These are phyloP conservation scores for Candida adriatica DNA, from an alignment of 805 yeast species.

Conservation along the genomic window DNA sequence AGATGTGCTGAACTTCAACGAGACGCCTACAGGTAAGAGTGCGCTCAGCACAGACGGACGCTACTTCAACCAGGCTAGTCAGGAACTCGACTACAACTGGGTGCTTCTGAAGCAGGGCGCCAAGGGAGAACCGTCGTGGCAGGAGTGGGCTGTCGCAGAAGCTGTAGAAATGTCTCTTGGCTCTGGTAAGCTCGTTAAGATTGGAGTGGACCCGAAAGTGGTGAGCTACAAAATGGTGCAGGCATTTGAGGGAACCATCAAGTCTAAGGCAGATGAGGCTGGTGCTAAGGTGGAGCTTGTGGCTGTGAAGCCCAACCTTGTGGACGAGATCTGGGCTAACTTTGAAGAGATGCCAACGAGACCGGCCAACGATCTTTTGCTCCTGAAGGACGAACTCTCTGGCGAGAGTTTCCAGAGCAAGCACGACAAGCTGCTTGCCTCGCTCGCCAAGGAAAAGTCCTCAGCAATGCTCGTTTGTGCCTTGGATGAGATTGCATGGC, in stretches of 20 bases:
- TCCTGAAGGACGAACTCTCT: constrained; percentile 45
- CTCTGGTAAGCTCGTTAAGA: constrained; percentile 35
- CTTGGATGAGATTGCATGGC: constrained; percentile 88
- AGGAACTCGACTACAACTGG: constrained; percentile 81
- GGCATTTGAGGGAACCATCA: constrained; percentile 25
- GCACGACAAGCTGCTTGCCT: constrained; percentile 36
- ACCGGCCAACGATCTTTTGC: constrained; percentile 40
- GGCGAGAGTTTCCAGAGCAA: constrained; percentile 64
- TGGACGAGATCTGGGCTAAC: constrained; percentile 67
- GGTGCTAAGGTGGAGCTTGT: constrained; percentile 37
- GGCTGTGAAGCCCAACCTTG: constrained; percentile 54
- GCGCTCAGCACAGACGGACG: constrained; percentile 91
- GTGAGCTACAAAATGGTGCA: constrained; percentile 40
- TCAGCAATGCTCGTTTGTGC: constrained; percentile 56
- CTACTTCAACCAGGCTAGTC: constrained; percentile 84
- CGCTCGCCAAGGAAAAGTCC: constrained; percentile 29
- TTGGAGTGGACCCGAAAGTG: constrained; percentile 82
- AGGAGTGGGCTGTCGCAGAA: constrained; percentile 61
- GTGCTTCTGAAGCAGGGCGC: constrained; percentile 70
- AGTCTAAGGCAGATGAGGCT: constrained; percentile 20
- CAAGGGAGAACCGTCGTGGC: constrained; percentile 71
- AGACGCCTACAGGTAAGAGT: constrained; percentile 53
- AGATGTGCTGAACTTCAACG: constrained; percentile 34
- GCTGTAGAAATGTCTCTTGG: constrained; percentile 38
- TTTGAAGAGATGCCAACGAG: constrained; percentile 61